Base-by-base conservation (phyloP, 352 stramenopile species). In the Globisporangium apiculatum region DNA sequence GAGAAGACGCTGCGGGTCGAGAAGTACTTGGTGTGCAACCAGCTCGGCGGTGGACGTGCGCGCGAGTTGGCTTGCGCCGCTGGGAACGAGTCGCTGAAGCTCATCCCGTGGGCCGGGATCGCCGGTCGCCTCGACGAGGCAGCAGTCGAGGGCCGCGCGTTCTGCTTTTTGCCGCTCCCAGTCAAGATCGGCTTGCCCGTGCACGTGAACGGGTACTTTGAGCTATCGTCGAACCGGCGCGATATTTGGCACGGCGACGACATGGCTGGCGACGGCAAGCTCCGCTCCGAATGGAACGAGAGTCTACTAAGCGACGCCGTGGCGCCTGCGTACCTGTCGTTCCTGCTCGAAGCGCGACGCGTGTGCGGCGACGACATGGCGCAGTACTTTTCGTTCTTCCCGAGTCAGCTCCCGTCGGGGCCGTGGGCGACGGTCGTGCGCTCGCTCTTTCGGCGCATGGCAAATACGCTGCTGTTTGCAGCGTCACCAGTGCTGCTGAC, bases 121-220 rank as follows among this genome's bases (percentile, higher is more conserved):
- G 90, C 90, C 8, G 73, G 76, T 48, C 71, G 83, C n/a, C 72
- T 96, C 55, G 68, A 79, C 49, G 66, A 65, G 50, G 42, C 65
- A 4, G 17, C 58, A 11, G 66, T 75, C 2, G 75, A 91, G 43
- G 83, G 81, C 6, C 71, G 79, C 6, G 91, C 91, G 31, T 98
- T 97, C 68, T 97, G 89, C 62, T 98, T 97, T 52, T 67, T 98
- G 14, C 91, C 91, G n/a, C 71, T 98, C 54, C 91, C 91, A 24
- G 88, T 97, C 17, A 77, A 79, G 57, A 89, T 90, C 9, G 84
- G 85, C 1, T 66, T 97, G 12, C 84, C 88, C 10, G 85, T 98
- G 35, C 91, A 97, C 60, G 64, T 97, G 31, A 98, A 98, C 58
- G 91, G 89, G 10, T 98, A 97, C 72, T 98, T 98, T 69, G 91